Base-by-base conservation (phyloP, 768 basidiomycete species). In the Chalciporus chontae region DNA sequence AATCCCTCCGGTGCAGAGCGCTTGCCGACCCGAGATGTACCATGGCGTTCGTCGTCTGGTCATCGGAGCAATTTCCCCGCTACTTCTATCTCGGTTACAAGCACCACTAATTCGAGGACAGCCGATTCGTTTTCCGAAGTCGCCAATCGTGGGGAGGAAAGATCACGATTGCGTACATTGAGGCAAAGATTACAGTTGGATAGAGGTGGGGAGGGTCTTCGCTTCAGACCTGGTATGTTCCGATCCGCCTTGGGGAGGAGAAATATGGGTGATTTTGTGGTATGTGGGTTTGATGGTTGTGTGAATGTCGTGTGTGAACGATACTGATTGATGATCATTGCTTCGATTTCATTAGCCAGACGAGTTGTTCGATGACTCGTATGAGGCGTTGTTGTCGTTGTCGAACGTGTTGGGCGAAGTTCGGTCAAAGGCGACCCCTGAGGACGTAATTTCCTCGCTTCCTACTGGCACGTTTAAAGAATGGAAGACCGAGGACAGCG, bases 341-440 rank as follows among this genome's bases (percentile, higher is more conserved):
- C 14, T 45, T 24, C 14, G 19, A 48, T 46, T 49, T 8, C 52
- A 5, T 17, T 56, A 87, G 86, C 79, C 81, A 45, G 88, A 90
- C 51, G 86, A 90, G 59, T 76, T 88, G 53, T 84, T 88, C 61
- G 85, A 89, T 54, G 66, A 75, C 6, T 90, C 88, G 2, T 90
- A 90, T 57, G 89, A 91, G 63, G 78, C 72, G 34, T 64, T 90
- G 45, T 55, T 89, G 17, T 75, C 76, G 3, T 67, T 90, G 40
- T 74, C 81, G 31, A 73, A 73, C 13, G 65, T 79, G 15, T 65
- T 90, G 38, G 86, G 88, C 7, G 87, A 90, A n/a, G 87, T 69
- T 7, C 80, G 77, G 56, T 80, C 86, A 0, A 80, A 75, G 23
- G 76, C 77, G 18, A 86, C 85, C 1, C 82, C 87, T 2, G 74